These are phyloP conservation scores for Claviceps digitariae DNA, from an alignment of 2,329 filamentous ascomycete genomes.

Conservation along the genomic window DNA sequence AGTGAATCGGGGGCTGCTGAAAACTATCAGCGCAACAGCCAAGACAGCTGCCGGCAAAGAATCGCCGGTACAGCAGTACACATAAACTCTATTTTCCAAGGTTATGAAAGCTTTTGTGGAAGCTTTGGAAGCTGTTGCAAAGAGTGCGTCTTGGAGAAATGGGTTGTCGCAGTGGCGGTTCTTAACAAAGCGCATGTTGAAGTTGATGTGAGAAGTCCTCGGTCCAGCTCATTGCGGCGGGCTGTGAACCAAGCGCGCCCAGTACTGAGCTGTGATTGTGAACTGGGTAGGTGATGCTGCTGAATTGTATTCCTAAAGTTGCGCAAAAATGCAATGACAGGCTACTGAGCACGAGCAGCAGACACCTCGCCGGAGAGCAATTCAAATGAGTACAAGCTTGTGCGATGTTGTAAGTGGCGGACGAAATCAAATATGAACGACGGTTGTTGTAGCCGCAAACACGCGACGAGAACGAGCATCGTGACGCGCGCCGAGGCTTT, in stretches of 20 bases:
- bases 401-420: background rate
- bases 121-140: too few relatives aligned
- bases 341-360: background rate
- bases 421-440: background rate
- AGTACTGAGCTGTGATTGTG: background rate
- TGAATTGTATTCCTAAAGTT: background rate
- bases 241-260: background rate
- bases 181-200: slow-evolving; percentile 16
- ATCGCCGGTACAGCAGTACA: background rate
- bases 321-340: background rate
- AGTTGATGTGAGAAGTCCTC: slow-evolving; percentile 4
- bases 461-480: slow-evolving; percentile 7
- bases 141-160: slow-evolving; percentile 4
- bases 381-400: background rate
- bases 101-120: background rate
- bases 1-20: background rate
- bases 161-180: slow-evolving; percentile 3
- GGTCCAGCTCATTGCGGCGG: slow-evolving; percentile 2
- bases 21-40: background rate
- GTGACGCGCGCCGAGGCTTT: slow-evolving; percentile 23
- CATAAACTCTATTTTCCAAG: background rate
- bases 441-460: background rate
- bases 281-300: background rate
- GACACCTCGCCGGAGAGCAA: background rate
- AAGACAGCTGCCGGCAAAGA: background rate